Conservation (phyloP, 768 basidiomycete genomes). For the Coprinopsis marcescibilis region DNA sequence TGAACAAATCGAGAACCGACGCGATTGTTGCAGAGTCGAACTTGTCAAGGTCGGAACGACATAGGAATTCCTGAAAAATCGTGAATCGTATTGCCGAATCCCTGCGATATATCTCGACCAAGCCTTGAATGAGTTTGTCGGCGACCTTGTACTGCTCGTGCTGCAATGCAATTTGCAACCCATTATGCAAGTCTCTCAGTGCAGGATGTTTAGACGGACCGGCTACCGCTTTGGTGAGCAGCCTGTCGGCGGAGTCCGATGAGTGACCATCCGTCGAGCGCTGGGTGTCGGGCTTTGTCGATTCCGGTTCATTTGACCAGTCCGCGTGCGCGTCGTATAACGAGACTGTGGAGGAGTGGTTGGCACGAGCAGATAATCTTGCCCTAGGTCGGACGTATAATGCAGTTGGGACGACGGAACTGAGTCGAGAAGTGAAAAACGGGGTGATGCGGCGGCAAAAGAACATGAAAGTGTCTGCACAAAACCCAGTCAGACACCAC, state of each 20-base stretch:
- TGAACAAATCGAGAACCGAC: neutral
- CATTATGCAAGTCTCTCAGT: conserved; percentile 1
- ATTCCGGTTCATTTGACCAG: no score
- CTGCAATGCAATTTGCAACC: neutral
- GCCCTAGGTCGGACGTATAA: neutral
- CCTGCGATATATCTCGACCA: conserved; percentile 1
- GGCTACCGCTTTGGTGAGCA: no score
- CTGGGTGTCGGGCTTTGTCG: no score
- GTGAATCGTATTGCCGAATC: conserved; percentile 3
- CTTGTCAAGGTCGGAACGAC: neutral
- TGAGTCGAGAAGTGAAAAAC: conserved; percentile 14
- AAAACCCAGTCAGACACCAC: neutral
- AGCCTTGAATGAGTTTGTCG: neutral
- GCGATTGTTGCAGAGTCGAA: neutral
- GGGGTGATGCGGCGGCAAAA: conserved; percentile 13
- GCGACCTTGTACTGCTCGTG: conserved; percentile 1
- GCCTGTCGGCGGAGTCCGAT: no score
- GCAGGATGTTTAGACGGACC: neutral
- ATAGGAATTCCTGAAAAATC: conserved; percentile 2
- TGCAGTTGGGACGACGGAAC: neutral
- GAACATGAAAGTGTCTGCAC: neutral
- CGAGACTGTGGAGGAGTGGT: no score
- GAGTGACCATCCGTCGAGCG: no score
- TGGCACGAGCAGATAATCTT: no score
- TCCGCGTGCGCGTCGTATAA: no score